These are phyloP conservation scores for Populus pruinosa DNA, from an alignment of 345 rosid genomes.

Conservation along the genomic window DNA sequence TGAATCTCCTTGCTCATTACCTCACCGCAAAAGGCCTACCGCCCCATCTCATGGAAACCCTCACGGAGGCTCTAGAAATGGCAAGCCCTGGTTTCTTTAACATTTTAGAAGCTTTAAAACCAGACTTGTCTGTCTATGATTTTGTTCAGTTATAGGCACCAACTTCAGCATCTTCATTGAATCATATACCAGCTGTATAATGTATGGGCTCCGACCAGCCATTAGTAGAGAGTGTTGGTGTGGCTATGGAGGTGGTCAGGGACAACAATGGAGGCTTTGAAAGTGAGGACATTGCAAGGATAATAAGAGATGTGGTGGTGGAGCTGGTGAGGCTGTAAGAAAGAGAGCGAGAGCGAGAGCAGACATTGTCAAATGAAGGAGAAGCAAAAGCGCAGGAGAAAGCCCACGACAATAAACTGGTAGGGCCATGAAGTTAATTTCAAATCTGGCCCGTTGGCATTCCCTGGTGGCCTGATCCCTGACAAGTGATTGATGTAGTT, in stretches of 20 bases:
- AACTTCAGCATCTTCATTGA: slow-evolving; percentile 5
- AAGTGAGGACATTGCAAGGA: too few relatives aligned
- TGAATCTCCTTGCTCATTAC: slow-evolving; percentile 21
- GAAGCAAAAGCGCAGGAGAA: too few relatives aligned
- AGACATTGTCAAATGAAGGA: too few relatives aligned
- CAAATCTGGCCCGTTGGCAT: too few relatives aligned
- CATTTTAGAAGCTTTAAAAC: slow-evolving; percentile 18
- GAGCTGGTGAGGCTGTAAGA: slow-evolving; percentile 10
- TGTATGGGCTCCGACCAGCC: slow-evolving; percentile 37
- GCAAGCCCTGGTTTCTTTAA: slow-evolving; percentile 13
- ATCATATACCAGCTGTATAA: slow-evolving; percentile 23
- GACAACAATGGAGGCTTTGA: too few relatives aligned
- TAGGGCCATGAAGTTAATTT: too few relatives aligned
- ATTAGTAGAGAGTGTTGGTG: slow-evolving; percentile 30
- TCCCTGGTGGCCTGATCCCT: too few relatives aligned
- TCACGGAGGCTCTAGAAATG: slow-evolving; percentile 24
- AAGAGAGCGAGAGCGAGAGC: too few relatives aligned
- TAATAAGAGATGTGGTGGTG: too few relatives aligned
- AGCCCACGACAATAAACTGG: too few relatives aligned
- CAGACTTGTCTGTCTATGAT: slow-evolving; percentile 32
- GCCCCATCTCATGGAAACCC: slow-evolving; percentile 29
- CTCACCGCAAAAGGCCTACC: slow-evolving; percentile 39
- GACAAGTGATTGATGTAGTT: too few relatives aligned
- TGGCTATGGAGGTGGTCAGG: slow-evolving; percentile 22
- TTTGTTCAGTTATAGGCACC: slow-evolving; percentile 36